These are phyloP conservation scores for Barbatosphaeria neglecta DNA, from an alignment of 495 filamentous ascomycete genomes.

Conservation along the genomic window DNA sequence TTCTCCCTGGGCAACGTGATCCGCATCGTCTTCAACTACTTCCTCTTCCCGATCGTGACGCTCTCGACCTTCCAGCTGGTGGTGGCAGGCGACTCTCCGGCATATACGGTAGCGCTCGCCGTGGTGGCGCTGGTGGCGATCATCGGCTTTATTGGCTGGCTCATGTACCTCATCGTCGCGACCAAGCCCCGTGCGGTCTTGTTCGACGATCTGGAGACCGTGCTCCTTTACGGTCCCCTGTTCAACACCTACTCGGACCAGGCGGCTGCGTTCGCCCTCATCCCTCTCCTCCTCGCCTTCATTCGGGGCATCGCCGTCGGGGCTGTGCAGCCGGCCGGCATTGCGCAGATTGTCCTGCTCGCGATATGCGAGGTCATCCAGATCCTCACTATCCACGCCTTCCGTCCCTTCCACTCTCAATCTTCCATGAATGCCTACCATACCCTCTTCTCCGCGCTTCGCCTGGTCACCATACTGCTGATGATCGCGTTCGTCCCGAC, in stretches of 20 bases:
- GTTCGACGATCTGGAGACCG: slow-evolving; percentile 84
- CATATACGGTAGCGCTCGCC: slow-evolving; percentile 58
- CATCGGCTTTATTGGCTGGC: slow-evolving; percentile 62
- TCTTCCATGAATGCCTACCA: slow-evolving; percentile 99
- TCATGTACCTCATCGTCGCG: slow-evolving; percentile 63
- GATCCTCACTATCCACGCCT: slow-evolving; percentile 76
- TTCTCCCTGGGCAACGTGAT: slow-evolving; percentile 81
- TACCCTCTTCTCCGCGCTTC: slow-evolving; percentile 65
- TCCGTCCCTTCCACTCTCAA: slow-evolving; percentile 76
- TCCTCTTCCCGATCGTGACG: slow-evolving; percentile 74
- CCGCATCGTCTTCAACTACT: slow-evolving; percentile 83
- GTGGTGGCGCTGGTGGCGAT: slow-evolving; percentile 61
- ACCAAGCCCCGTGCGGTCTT: slow-evolving; percentile 74
- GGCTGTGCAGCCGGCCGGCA: slow-evolving; percentile 82
- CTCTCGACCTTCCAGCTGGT: slow-evolving; percentile 86
- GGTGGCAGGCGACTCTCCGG: slow-evolving; percentile 53
- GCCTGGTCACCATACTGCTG: slow-evolving; percentile 68
- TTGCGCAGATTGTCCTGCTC: slow-evolving; percentile 81
- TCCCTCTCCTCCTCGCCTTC: slow-evolving; percentile 73
- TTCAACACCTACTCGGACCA: slow-evolving; percentile 97
- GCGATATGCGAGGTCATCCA: slow-evolving; percentile 90
- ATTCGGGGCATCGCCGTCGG: slow-evolving; percentile 84
- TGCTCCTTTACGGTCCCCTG: slow-evolving; percentile 84
- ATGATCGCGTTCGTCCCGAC: slow-evolving; percentile 82
- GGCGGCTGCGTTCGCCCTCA: slow-evolving; percentile 67